phyloP scores from a whole-genome alignment of 1,284 basidiomycete genomes.

The Uromyces viciae-fabae region DNA sequence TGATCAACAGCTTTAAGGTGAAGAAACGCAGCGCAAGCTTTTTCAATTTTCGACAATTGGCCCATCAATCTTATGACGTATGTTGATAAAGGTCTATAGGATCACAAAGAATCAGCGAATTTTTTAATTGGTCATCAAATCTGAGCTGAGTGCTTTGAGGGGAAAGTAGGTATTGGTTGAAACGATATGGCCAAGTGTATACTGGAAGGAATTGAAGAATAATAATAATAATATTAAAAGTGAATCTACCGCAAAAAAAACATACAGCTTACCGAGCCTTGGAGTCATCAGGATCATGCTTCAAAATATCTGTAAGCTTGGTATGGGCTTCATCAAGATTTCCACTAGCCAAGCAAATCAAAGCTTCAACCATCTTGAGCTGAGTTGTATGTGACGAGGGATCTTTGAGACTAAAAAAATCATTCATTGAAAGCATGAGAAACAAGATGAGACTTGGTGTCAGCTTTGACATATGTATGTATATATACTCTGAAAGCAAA shows the following conservation, averaged over 20 bases:
- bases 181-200: not conserved
- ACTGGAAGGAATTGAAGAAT: too few relatives aligned
- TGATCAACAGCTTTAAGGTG: not conserved
- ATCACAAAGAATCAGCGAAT: not conserved
- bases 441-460: not conserved
- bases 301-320: not conserved
- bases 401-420: too few relatives aligned
- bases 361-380: too few relatives aligned
- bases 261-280: constrained; percentile 2
- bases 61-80: not conserved
- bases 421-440: too few relatives aligned
- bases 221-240: not conserved
- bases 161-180: not conserved
- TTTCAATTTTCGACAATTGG: not conserved
- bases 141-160: too few relatives aligned
- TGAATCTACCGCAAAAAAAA: not conserved
- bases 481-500: too few relatives aligned
- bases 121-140: too few relatives aligned
- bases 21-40: not conserved
- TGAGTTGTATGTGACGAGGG: too few relatives aligned
- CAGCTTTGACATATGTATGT: not conserved
- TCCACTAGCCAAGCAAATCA: not conserved
- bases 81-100: not conserved
- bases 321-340: not conserved
- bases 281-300: not conserved